Base-by-base conservation (phyloP, 2,329 filamentous ascomycete species). In the Fusarium sp. region DNA sequence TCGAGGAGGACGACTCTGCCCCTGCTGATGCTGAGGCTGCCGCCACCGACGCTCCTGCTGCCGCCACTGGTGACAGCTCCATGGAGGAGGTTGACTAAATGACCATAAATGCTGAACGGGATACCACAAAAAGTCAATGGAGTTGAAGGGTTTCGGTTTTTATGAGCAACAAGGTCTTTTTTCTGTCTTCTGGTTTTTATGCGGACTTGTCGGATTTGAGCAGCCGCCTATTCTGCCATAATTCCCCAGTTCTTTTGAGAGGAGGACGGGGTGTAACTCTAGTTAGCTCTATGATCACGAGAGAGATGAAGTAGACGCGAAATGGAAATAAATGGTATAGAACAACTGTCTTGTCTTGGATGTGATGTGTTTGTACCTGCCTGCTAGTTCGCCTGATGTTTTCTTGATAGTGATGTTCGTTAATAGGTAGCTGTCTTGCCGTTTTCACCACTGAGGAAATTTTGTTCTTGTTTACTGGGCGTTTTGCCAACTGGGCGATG, bases 81-180 rank as follows among this genome's bases (percentile, higher is more conserved):
- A 99, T 99, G 96, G 96, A 99, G 91, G 96, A 99, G 90, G 96
- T 99, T 81, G 96, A 99, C 89, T 99, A 97, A 86, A 77, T 43
- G 64, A 66, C 62, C 65, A 69, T 57, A 44, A 61, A 69, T 52
- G 70, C 75, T 69, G 74, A 76, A 77, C 67, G 76, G 77, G 77
- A 80, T 76, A 79, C 77, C 77, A 73, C 64, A 70, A 81, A 81
- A 81, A 80, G 77, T 79, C 78, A 78, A 76, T 70, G 81, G 81
- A 82, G 81, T 83, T 83, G 79, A 76, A 78, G 73, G 76, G 75
- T 75, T 73, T 75, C 75, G 66, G 72, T 69, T 74, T 75, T 74
- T 66, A 72, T 73, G 74, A 77, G 75, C 77, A 76, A 71, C 59
- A 75, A 65, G 75, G 76, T 73, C 69, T 76, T 76, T 52, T 61